Conservation (phyloP, 345 rosid species). For the Pseudoturritis turrita region DNA sequence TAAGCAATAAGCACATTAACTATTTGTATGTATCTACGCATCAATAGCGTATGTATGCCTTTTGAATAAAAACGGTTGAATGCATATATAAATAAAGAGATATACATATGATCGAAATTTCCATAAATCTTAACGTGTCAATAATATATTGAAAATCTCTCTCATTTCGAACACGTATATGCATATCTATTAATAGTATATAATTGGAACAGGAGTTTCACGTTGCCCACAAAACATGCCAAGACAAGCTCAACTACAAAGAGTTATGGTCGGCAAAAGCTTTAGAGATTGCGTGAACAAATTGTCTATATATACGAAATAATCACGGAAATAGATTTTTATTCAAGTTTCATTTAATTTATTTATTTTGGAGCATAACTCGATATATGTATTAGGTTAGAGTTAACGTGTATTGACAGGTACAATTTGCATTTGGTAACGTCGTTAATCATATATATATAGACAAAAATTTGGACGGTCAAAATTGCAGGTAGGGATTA, state of each 20-base stretch:
- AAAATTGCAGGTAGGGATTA: not conserved
- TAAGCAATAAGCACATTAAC: not conserved
- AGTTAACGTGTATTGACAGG: not conserved
- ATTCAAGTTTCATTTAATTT: not conserved
- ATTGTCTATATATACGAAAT: not conserved
- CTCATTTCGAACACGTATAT: not conserved
- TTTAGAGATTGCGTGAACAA: constrained; percentile 30
- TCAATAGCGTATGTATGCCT: not conserved
- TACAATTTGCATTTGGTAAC: constrained; percentile 3
- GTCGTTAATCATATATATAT: not conserved
- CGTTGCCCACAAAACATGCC: constrained; percentile 6
- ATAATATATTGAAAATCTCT: not conserved
- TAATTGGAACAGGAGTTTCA: constrained; percentile 13
- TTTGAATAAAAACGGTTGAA: not conserved
- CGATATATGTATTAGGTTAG: not conserved
- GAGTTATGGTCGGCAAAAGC: constrained; percentile 18
- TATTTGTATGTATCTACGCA: not conserved
- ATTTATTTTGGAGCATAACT: not conserved
- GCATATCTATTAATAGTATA: not conserved
- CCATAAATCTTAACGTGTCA: not conserved
- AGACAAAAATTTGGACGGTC: not conserved
- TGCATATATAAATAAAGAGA: not conserved
- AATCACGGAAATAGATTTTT: not conserved
- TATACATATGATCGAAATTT: not conserved
- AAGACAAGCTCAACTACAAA: constrained; percentile 8